A percentile compares a stretch with the other conserved stretches of the same genome.
phyloP scores from a whole-genome alignment of 106 monocot genomes.

The Phalaenopsis aphrodite region DNA sequence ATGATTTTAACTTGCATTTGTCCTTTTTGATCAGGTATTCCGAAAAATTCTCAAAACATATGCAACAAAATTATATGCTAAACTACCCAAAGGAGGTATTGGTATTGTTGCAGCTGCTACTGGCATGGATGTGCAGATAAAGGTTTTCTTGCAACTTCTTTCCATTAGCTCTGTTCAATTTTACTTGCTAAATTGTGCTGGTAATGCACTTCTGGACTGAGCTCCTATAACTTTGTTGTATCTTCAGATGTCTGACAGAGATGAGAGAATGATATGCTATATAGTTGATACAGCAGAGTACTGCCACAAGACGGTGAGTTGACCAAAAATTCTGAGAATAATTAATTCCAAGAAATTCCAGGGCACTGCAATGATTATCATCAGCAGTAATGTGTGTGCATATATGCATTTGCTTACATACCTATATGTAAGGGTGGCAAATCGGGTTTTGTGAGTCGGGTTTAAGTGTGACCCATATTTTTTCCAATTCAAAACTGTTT shows the following conservation, averaged over 20 bases:
- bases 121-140: constrained; percentile 95
- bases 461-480: no score
- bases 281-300: constrained; percentile 98
- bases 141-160: constrained; percentile 31
- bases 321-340: not conserved
- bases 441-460: no score
- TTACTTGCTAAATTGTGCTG: constrained; percentile 1
- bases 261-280: constrained; percentile 96
- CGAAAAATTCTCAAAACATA: constrained; percentile 94
- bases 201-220: not conserved
- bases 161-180: constrained; percentile 6
- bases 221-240: constrained; percentile 1
- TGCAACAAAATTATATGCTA: constrained; percentile 73
- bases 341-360: not conserved
- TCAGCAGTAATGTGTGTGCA: not conserved
- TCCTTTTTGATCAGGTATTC: constrained; percentile 59
- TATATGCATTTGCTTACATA: no score
- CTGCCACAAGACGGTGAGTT: constrained; percentile 88
- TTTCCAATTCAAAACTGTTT: no score
- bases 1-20: not conserved
- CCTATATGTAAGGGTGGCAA: not conserved
- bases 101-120: constrained; percentile 98
- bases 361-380: constrained; percentile 1
- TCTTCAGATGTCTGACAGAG: constrained; percentile 86
- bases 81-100: constrained; percentile 87